These are phyloP conservation scores for Apiospora rasikravindrae DNA, from an alignment of 2,329 filamentous ascomycete genomes.

Conservation along the genomic window DNA sequence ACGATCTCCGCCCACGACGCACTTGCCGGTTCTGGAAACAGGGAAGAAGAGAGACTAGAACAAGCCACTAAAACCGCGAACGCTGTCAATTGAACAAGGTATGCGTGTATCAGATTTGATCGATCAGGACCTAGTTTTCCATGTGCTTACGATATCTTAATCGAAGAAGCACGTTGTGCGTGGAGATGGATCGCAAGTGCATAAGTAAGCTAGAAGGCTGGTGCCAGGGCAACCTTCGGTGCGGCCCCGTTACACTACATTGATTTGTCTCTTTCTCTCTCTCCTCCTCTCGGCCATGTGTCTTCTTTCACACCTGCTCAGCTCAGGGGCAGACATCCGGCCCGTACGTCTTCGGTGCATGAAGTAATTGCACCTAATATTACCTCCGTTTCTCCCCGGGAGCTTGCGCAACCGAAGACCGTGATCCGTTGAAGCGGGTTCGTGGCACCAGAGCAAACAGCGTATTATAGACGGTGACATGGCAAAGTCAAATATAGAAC, in stretches of 20 bases:
- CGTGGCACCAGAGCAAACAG: not conserved
- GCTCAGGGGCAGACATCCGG: not conserved
- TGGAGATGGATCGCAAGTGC: too few species aligned
- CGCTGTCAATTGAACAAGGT: not conserved
- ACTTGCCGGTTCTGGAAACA: not conserved
- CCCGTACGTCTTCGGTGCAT: not conserved
- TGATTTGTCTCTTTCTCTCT: not conserved
- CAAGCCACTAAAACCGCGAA: not conserved
- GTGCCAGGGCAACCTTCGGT: too few species aligned
- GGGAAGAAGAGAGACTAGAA: not conserved
- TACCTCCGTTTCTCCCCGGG: not conserved
- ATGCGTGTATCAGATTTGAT: not conserved
- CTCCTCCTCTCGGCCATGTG: not conserved
- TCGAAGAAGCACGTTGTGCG: too few species aligned
- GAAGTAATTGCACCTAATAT: not conserved
- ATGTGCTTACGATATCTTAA: too few species aligned
- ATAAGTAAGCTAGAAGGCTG: too few species aligned
- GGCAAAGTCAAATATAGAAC: not conserved
- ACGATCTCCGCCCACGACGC: not conserved
- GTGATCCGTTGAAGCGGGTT: not conserved
- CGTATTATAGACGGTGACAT: not conserved
- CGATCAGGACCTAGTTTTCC: not conserved
- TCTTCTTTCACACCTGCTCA: not conserved
- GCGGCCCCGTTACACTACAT: not conserved
- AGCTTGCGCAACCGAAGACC: not conserved